phyloP scores from a whole-genome alignment of 306 rosid species.

The Citrullus mucosospermus region DNA sequence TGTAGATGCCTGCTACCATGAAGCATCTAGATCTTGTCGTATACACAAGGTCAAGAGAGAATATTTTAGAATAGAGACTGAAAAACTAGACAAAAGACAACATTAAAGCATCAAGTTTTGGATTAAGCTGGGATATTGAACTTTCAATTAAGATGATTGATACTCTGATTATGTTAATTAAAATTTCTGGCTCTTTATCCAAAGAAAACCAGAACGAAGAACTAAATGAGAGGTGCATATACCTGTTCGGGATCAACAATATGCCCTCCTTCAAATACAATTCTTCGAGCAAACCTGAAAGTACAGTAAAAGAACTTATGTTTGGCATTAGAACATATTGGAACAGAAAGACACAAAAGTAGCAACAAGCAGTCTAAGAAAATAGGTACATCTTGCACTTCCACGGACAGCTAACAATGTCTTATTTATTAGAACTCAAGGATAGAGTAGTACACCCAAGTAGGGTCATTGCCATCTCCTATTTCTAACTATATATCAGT shows the following conservation, averaged over 20 bases:
- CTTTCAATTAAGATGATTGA: background rate
- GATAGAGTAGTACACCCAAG: background rate
- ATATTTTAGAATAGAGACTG: background rate
- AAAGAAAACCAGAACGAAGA: background rate
- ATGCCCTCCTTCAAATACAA: slow-evolving; percentile 97
- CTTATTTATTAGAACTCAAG: background rate
- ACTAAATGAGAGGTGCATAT: background rate
- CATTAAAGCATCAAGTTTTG: background rate
- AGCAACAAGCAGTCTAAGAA: background rate
- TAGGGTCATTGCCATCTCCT: background rate
- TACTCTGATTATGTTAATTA: background rate
- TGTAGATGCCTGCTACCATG: background rate
- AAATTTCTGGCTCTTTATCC: background rate
- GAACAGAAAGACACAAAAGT: background rate
- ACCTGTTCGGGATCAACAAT: slow-evolving; percentile 95
- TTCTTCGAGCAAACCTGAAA: slow-evolving; percentile 72
- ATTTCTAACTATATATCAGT: background rate
- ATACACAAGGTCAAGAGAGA: background rate
- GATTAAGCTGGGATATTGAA: background rate
- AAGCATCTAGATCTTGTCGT: background rate
- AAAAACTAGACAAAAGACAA: background rate
- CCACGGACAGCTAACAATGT: background rate
- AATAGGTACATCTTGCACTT: background rate
- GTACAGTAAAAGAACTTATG: slow-evolving; percentile 4
- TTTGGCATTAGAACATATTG: background rate